A percentile compares a stretch with the other conserved stretches of the same genome.
These are phyloP conservation scores for Purpureocillium lavendulum DNA, from an alignment of 2,329 filamentous ascomycete genomes.

Conservation along the genomic window DNA sequence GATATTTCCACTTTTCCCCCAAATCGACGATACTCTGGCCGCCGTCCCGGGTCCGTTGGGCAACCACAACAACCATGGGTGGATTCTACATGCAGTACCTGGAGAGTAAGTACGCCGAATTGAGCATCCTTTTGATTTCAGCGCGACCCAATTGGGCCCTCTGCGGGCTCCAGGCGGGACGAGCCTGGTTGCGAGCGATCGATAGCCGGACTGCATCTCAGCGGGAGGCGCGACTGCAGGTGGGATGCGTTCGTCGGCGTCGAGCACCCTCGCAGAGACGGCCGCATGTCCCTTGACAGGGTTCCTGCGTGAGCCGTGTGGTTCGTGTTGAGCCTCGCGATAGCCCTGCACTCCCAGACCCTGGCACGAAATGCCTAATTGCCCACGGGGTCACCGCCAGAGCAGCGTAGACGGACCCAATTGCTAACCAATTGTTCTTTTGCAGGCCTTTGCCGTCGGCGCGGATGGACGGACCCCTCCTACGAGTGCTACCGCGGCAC, in stretches of 20 bases:
- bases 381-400: too few species aligned
- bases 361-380: too few species aligned
- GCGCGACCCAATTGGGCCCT: neutral
- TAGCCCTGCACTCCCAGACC: too few species aligned
- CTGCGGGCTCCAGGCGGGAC: neutral
- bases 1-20: conserved; percentile 14
- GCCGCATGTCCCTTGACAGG: too few species aligned
- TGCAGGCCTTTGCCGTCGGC: conserved; percentile 83
- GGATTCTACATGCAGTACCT: conserved; percentile 67
- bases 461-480: conserved; percentile 84
- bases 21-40: neutral
- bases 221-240: too few species aligned
- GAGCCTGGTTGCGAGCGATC: too few species aligned
- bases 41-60: conserved; percentile 3
- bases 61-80: conserved; percentile 38
- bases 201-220: too few species aligned
- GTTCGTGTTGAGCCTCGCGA: neutral
- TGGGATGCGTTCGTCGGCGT: too few species aligned
- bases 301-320: neutral
- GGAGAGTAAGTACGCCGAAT: conserved; percentile 53
- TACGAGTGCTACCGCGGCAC: conserved; percentile 74
- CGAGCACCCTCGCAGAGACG: too few species aligned
- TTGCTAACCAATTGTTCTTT: conserved; percentile 24
- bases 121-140: neutral
- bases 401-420: neutral